These are phyloP conservation scores for Phanerochaete carnosa DNA, from an alignment of 768 basidiomycete species.

Conservation along the genomic window DNA sequence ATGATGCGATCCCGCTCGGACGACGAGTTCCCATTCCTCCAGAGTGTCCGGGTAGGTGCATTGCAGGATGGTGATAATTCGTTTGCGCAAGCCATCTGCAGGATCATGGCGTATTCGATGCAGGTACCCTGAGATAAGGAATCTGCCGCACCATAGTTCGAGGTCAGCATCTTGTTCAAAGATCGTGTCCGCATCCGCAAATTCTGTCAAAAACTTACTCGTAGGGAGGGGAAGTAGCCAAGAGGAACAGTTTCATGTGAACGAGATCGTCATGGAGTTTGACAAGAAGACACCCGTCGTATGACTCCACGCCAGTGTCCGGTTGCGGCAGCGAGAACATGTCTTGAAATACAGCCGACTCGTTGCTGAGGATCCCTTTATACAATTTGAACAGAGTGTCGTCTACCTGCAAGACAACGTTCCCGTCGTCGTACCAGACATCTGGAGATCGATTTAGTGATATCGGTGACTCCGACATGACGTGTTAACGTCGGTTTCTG, in stretches of 20 bases:
- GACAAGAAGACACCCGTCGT: background rate
- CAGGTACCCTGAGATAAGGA: background rate
- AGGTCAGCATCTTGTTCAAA: background rate
- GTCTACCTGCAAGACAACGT: conserved; percentile 22
- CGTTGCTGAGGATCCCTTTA: conserved; percentile 18
- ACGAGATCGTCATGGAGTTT: background rate
- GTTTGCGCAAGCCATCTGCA: background rate
- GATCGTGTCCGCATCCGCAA: background rate
- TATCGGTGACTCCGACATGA: too few species aligned
- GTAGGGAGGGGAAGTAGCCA: background rate
- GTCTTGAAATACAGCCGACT: conserved; percentile 17
- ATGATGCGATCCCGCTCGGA: background rate
- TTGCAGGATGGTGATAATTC: background rate
- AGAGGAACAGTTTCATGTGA: background rate
- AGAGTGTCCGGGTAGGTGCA: background rate
- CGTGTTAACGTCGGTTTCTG: too few species aligned
- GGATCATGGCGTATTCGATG: background rate
- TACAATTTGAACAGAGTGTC: conserved; percentile 24
- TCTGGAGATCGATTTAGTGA: conserved; percentile 11
- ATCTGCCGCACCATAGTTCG: background rate
- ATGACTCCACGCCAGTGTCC: background rate
- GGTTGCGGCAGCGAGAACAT: conserved; percentile 6
- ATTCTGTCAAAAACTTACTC: background rate
- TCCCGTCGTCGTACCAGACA: conserved; percentile 28
- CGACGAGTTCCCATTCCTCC: background rate